A percentile compares a stretch with the other conserved stretches of the same genome.
Conservation (phyloP, 768 basidiomycete genomes). For the Tubosaeta brunneosetosa region DNA sequence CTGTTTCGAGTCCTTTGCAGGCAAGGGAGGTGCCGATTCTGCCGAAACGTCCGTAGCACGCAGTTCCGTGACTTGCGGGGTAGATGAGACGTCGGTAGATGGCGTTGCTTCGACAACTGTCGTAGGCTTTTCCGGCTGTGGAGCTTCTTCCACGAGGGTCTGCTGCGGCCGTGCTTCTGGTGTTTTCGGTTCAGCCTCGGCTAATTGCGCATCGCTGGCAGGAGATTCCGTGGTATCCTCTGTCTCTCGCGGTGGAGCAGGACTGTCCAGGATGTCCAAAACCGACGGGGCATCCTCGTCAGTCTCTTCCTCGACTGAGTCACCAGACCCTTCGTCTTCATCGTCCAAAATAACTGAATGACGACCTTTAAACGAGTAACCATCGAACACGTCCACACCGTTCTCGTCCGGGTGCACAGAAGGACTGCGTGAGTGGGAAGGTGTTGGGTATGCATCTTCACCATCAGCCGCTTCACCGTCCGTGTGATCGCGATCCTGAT, state of each 20-base stretch:
- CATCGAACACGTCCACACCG: conserved; percentile 78
- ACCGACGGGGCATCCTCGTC: conserved; percentile 35
- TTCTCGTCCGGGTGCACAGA: conserved; percentile 52
- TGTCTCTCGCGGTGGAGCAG: conserved; percentile 25
- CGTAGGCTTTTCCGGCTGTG: conserved; percentile 12
- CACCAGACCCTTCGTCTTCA: conserved; percentile 39
- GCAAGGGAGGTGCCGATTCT: conserved; percentile 23
- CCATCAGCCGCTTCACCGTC: conserved; percentile 71
- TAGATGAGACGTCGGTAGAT: conserved; percentile 12
- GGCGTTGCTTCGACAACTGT: conserved; percentile 14
- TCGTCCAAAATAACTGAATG: conserved; percentile 75
- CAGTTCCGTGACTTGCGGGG: conserved; percentile 13
- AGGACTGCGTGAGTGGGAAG: conserved; percentile 74
- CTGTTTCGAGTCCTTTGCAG: conserved; percentile 31
- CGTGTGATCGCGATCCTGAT: conserved; percentile 62
- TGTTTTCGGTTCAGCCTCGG: conserved; percentile 66
- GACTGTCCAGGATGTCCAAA: conserved; percentile 18
- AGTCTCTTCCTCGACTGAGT: conserved; percentile 33
- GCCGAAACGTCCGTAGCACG: background rate
- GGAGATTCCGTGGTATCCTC: conserved; percentile 35
- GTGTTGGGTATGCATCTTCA: conserved; percentile 73
- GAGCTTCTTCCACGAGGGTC: conserved; percentile 27
- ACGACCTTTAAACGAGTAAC: conserved; percentile 89
- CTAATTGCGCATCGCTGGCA: conserved; percentile 27
- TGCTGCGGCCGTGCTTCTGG: conserved; percentile 59